Evolutionary conservation across 495 filamentous ascomycete genomes (phyloP).

Genomic region (Trichoderma virens): DNA sequence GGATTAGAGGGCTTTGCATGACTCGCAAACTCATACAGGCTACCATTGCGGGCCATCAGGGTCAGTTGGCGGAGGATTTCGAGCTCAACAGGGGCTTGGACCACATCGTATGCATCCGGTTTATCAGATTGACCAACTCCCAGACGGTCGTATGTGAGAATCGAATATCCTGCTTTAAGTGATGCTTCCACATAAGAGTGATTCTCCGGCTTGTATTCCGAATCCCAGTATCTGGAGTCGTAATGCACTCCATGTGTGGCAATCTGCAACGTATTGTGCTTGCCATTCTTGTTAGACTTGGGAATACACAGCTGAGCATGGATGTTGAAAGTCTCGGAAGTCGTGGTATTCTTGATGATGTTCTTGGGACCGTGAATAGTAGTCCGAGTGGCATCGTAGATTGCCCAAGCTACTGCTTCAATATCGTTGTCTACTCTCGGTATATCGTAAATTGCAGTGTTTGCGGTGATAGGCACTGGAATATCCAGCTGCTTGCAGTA

Average conservation of each 20-base stretch:
- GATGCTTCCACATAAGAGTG: slow-evolving; percentile 37
- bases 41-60: slow-evolving; percentile 21
- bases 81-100: slow-evolving; percentile 30
- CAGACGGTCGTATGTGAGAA: slow-evolving; percentile 37
- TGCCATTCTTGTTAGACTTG: slow-evolving; percentile 14
- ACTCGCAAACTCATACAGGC: slow-evolving; percentile 13
- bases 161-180: slow-evolving; percentile 27
- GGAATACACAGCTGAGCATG: slow-evolving; percentile 31
- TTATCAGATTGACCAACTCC: slow-evolving; percentile 28
- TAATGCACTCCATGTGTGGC: slow-evolving; percentile 50
- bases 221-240: slow-evolving; percentile 47
- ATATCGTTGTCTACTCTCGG: slow-evolving; percentile 19
- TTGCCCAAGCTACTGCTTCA: slow-evolving; percentile 19
- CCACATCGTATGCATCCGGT: slow-evolving; percentile 28
- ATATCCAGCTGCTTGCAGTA: slow-evolving; percentile 20
- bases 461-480: slow-evolving; percentile 16
- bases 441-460: slow-evolving; percentile 17
- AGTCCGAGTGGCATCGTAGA: slow-evolving; percentile 17
- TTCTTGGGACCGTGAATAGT: slow-evolving; percentile 13
- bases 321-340: slow-evolving; percentile 27
- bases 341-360: slow-evolving; percentile 23
- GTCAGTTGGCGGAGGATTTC: slow-evolving; percentile 31
- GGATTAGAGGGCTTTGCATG: slow-evolving; percentile 7
- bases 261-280: slow-evolving; percentile 34
- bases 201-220: slow-evolving; percentile 43